These are phyloP conservation scores for Komagataea norvegica DNA, from an alignment of 1,139 yeast genomes.

Conservation along the genomic window DNA sequence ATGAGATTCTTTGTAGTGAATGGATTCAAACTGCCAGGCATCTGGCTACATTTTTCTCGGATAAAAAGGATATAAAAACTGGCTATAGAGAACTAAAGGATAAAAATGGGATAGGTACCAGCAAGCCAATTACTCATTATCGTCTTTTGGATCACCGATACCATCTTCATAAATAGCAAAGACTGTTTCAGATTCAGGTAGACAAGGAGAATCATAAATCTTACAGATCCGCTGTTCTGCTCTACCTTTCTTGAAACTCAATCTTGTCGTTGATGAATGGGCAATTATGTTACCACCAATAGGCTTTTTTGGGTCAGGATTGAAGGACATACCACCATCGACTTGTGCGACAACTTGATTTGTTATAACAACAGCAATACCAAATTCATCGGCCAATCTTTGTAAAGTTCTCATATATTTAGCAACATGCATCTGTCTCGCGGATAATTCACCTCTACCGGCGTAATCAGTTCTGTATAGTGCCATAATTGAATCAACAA, in stretches of 20 bases:
- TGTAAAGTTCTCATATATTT: slow-evolving; percentile 88
- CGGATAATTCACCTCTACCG: slow-evolving; percentile 95
- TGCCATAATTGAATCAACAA: slow-evolving; percentile 96
- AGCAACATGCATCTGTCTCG: slow-evolving; percentile 93
- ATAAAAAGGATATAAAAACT: no score
- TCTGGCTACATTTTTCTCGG: no score
- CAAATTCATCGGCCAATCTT: slow-evolving; percentile 94
- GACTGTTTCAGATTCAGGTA: slow-evolving; percentile 92
- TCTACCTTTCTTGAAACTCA: slow-evolving; percentile 83
- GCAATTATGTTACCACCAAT: slow-evolving; percentile 98
- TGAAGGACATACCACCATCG: slow-evolving; percentile 83
- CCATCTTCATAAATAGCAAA: slow-evolving; percentile 98
- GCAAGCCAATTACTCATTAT: slow-evolving; percentile 39
- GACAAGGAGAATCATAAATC: slow-evolving; percentile 90
- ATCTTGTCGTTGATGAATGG: slow-evolving; percentile 90
- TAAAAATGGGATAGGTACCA: background rate
- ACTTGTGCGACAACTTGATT: slow-evolving; percentile 98
- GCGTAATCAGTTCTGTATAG: slow-evolving; percentile 90
- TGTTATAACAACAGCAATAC: slow-evolving; percentile 96
- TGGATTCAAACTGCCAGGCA: no score
- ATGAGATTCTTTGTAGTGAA: no score
- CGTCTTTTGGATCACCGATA: slow-evolving; percentile 89
- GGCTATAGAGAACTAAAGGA: background rate
- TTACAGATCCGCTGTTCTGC: slow-evolving; percentile 92
- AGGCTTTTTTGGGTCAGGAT: slow-evolving; percentile 98